Base-by-base conservation (phyloP, 306 rosid genomes). In the cucumber (Cucumis sativus) region DNA sequence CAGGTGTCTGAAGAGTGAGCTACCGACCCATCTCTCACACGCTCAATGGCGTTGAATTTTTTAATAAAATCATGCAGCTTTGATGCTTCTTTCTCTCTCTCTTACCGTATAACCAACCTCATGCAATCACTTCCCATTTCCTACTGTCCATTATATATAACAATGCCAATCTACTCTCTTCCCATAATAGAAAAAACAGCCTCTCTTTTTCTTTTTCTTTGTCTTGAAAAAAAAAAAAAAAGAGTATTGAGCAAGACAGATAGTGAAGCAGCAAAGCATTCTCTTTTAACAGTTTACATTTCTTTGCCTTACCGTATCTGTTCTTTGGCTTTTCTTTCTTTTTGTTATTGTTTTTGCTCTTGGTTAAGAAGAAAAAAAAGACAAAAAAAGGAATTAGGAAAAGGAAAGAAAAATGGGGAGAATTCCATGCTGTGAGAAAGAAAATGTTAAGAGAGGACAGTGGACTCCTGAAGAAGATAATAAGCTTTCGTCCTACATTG, bases 401-500 rank as follows among this genome's bases (percentile, higher is more conserved):
- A 58, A 9, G 6, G 5, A 63, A 18, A 64, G 35, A 64, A 63
- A 88, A 56, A 93, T 93, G 98, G 98, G 98, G 9, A 88, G 97
- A 66, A 86, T 93, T 85, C 98, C 97, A 30, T 93, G 97, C 79
- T 93, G 97, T 30, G 90, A 93, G 86, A 89, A 89, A 85, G 96
- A 90, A 78, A 92, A 83, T 49, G 96, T 90, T 68, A 89, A 90
- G 72, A 86, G 89, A 73, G 96, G 98, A 67, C 98, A 89, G 80
- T 91, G 96, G 96, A 92, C 98, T n/a, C 98, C 96, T 18, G 98
- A 92, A 83, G 98, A 92, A 84, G 98, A 91, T 33, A 90, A 90
- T 86, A 92, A 88, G 86, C 97, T 92, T 75, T 89, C 92, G 20
- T 90, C 94, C 78, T 89, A 92, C 82, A 88, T 88, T 73, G 87